Base-by-base conservation (phyloP, 2,329 filamentous ascomycete species). In the Ascochyta koolunga region DNA sequence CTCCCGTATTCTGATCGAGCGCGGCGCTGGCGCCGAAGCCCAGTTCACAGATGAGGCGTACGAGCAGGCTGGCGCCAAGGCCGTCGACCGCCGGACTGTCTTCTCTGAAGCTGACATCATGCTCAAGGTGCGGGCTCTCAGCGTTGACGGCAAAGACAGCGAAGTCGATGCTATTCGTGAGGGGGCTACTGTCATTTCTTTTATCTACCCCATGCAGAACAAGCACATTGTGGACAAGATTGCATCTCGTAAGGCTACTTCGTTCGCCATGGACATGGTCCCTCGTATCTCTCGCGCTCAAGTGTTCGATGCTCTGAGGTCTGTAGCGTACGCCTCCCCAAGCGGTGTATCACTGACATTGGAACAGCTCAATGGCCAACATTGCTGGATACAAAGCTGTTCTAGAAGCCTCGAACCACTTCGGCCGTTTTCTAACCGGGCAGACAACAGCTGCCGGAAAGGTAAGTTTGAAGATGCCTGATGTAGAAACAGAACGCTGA, bases 341-440 rank as follows among this genome's bases (percentile, higher is more conserved):
- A 11, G 18, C 15, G 2, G 11, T 21, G 35, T 6, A 29, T 19
- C 4, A 31, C 62, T 68, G 40, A 68, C 50, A 13, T 10, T 15
- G n/a, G 2, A 5, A 16, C 48, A 92, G 90, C 73, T 95, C 90
- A 9, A 96, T 96, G 92, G 91, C 92, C 56, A 96, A 96, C 66
- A 96, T 96, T 77, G 90, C 91, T 19, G 92, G 92, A 0, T 96
- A 96, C 78, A 96, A 96, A 75, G 92, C 91, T 35, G 90, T 96
- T 1, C 79, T 96, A 37, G 91, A 96, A 74, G 92, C 91, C 1
- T 93, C 90, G 13, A 96, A 96, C 74, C 86, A 89, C 59, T 96
- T 96, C 74, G 91, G 91, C 46, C 86, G 91, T 39, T 96, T 96
- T 69, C 77, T 96, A 62, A 96, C 91, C 11, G 92, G 91, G 24